phyloP scores from a whole-genome alignment of 768 basidiomycete species.

The Trametes cinnabarina region DNA sequence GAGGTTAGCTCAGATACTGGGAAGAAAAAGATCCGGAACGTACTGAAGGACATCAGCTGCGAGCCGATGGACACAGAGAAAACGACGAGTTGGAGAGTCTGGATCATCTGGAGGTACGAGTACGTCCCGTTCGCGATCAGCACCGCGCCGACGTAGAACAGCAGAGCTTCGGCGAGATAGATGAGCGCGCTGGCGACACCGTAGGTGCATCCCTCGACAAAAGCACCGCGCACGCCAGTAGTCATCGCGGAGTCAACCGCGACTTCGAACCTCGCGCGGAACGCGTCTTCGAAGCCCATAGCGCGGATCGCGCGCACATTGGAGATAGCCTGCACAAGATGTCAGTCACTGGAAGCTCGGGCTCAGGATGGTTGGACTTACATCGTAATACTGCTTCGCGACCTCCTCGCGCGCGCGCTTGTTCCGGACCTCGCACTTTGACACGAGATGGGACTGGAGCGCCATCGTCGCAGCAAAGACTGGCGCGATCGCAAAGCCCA shows the following conservation, averaged over 20 bases:
- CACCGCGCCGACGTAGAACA: slow-evolving; percentile 90
- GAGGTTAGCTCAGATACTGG: not conserved
- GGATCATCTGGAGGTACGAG: slow-evolving; percentile 84
- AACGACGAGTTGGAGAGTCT: slow-evolving; percentile 87
- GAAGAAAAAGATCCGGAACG: slow-evolving; percentile 34
- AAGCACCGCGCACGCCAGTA: slow-evolving; percentile 77
- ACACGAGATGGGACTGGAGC: slow-evolving; percentile 69
- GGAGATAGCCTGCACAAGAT: slow-evolving; percentile 55
- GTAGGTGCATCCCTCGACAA: slow-evolving; percentile 80
- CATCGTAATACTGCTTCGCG: slow-evolving; percentile 82
- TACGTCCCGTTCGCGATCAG: slow-evolving; percentile 80
- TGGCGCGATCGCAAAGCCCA: slow-evolving; percentile 83
- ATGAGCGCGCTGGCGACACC: slow-evolving; percentile 82
- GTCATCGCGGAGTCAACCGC: slow-evolving; percentile 58
- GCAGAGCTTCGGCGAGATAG: slow-evolving; percentile 84
- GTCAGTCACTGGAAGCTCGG: too few relatives aligned
- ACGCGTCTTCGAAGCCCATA: slow-evolving; percentile 79
- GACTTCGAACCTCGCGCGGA: slow-evolving; percentile 64
- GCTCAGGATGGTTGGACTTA: too few relatives aligned
- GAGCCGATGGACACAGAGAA: slow-evolving; percentile 92
- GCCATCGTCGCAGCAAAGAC: slow-evolving; percentile 77
- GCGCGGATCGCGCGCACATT: slow-evolving; percentile 86
- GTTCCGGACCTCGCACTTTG: slow-evolving; percentile 71
- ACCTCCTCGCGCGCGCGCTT: slow-evolving; percentile 87
- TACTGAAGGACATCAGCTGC: slow-evolving; percentile 90